Percentiles rank a stretch among this genome's conserved stretches.
Conservation (phyloP, 306 rosid genomes). For the Prinsepia uniflora region DNA sequence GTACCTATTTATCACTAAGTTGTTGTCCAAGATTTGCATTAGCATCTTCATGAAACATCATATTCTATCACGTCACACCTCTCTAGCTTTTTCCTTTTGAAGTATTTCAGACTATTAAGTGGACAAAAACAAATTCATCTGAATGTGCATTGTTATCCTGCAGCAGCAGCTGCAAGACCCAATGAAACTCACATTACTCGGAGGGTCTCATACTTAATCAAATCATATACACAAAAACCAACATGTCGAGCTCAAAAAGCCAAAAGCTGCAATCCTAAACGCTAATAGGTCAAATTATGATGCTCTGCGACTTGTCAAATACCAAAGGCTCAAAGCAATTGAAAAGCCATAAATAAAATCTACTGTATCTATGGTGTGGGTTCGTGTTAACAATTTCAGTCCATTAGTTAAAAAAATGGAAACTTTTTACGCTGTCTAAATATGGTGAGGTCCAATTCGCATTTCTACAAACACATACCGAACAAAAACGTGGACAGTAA, state of each 20-base stretch:
- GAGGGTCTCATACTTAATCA: too few species aligned
- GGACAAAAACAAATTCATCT: not conserved
- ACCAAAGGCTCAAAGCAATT: too few species aligned
- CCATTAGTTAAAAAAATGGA: not conserved
- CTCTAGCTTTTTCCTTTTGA: not conserved
- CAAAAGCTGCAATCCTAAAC: too few species aligned
- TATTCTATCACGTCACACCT: not conserved
- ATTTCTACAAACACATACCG: not conserved
- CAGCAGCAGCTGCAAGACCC: too few species aligned
- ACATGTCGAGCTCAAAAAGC: too few species aligned
- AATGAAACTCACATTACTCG: too few species aligned
- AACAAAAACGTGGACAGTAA: not conserved
- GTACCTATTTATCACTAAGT: not conserved
- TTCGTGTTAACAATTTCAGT: too few species aligned
- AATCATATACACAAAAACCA: too few species aligned
- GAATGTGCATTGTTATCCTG: not conserved
- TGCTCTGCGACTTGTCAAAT: too few species aligned
- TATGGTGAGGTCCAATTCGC: not conserved
- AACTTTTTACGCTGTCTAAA: not conserved
- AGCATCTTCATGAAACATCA: not conserved
- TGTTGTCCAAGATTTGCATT: not conserved
- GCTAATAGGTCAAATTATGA: too few species aligned
- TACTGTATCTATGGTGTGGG: too few species aligned
- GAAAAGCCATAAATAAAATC: too few species aligned
- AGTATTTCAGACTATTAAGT: not conserved